A percentile compares a stretch with the other conserved stretches of the same genome.
These are phyloP conservation scores for Artemisia tridentata DNA, from an alignment of 129 eudicot species.

Conservation along the genomic window DNA sequence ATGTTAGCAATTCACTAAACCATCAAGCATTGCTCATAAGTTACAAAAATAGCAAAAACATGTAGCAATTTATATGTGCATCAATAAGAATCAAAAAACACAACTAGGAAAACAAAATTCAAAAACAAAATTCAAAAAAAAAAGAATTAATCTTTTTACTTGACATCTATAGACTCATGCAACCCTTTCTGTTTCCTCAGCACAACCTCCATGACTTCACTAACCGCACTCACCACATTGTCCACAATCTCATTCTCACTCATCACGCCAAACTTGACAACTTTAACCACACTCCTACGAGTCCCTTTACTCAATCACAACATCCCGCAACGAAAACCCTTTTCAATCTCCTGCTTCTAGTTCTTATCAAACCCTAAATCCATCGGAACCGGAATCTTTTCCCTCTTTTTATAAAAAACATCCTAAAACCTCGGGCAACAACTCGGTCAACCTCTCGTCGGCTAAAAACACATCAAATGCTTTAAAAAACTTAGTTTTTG, in stretches of 20 bases:
- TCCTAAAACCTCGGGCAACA: conserved; percentile 66
- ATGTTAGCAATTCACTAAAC: no score
- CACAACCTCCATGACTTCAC: conserved; percentile 49
- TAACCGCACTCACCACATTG: conserved; percentile 60
- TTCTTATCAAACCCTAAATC: conserved; percentile 40
- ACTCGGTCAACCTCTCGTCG: conserved; percentile 40
- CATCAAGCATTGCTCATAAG: no score
- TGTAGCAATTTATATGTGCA: no score
- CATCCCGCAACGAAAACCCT: conserved; percentile 46
- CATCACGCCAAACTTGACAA: conserved; percentile 47
- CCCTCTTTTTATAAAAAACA: conserved; percentile 64
- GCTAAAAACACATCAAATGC: conserved; percentile 64
- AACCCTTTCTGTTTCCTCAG: conserved; percentile 69
- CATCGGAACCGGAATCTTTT: conserved; percentile 69
- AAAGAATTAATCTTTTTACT: no score
- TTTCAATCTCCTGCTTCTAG: conserved; percentile 78
- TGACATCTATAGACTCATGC: background rate
- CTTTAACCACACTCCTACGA: conserved; percentile 55
- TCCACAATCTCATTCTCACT: conserved; percentile 58
- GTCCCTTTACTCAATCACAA: conserved; percentile 69
- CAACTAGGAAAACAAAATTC: background rate
- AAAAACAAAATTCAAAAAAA: no score
- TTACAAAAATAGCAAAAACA: no score
- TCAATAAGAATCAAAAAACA: conserved; percentile 5
- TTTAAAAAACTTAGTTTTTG: conserved; percentile 48